These are phyloP conservation scores for Phaseolus lunatus DNA, from an alignment of 306 rosid genomes.

Conservation along the genomic window DNA sequence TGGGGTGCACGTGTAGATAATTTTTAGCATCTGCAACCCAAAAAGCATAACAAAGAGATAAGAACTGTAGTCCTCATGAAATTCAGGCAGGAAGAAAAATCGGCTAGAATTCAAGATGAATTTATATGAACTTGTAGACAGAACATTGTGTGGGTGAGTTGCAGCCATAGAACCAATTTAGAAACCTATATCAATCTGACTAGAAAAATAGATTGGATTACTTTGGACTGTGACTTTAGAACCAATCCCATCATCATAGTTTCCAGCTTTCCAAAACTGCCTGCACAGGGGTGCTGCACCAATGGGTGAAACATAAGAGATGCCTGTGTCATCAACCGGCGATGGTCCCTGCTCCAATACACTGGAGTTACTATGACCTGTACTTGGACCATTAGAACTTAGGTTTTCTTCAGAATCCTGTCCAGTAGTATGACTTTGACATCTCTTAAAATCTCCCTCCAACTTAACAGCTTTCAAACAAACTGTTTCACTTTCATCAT, in stretches of 20 bases:
- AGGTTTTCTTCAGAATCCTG: conserved; percentile 63
- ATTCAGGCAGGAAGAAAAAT: conserved; percentile 17
- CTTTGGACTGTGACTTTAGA: conserved; percentile 71
- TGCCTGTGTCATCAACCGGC: conserved; percentile 65
- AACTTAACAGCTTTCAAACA: conserved; percentile 57
- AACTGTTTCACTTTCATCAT: conserved; percentile 64
- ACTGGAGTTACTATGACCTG: conserved; percentile 68
- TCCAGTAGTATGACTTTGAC: conserved; percentile 25
- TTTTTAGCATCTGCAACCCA: conserved; percentile 66
- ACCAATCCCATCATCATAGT: conserved; percentile 57
- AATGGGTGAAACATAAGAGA: conserved; percentile 60
- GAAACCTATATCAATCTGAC: conserved; percentile 22
- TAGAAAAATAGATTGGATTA: conserved; percentile 44
- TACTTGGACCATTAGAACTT: conserved; percentile 63
- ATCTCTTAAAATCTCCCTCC: conserved; percentile 53
- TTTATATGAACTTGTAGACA: conserved; percentile 16
- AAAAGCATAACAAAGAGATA: conserved; percentile 24
- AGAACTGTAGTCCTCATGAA: conserved; percentile 5
- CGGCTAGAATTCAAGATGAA: background rate
- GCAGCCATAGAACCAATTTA: conserved; percentile 28
- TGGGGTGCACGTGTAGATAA: conserved; percentile 79
- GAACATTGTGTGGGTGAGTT: conserved; percentile 13
- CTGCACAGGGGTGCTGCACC: conserved; percentile 74
- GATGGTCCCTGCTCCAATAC: conserved; percentile 73
- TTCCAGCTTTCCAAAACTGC: conserved; percentile 97